These are phyloP conservation scores for Malassezia psittaci DNA, from an alignment of 1,284 basidiomycete species.

Conservation along the genomic window DNA sequence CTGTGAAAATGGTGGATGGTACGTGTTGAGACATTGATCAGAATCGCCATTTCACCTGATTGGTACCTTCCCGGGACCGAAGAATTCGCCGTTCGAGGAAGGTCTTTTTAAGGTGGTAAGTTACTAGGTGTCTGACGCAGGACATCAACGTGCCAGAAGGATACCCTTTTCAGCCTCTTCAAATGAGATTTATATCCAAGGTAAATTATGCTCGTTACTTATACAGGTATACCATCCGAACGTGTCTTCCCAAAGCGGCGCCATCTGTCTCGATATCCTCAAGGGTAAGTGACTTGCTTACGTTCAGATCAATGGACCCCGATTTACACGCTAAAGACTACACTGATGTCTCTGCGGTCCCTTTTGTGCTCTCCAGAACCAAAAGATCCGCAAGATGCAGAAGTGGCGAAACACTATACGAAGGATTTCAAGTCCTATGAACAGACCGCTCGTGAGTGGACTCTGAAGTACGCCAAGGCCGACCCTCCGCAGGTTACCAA, in stretches of 20 bases:
- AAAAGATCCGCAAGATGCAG: conserved; percentile 93
- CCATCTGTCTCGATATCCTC: conserved; percentile 72
- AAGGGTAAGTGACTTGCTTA: conserved; percentile 64
- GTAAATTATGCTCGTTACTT: conserved; percentile 49
- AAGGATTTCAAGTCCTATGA: conserved; percentile 78
- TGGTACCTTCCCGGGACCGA: conserved; percentile 33
- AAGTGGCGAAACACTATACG: conserved; percentile 83
- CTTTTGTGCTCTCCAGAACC: conserved; percentile 93
- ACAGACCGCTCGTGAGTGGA: conserved; percentile 84
- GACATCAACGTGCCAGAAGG: conserved; percentile 84
- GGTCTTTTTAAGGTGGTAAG: conserved; percentile 83
- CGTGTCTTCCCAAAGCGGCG: conserved; percentile 82
- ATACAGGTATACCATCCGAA: conserved; percentile 82
- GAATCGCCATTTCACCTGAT: conserved; percentile 28
- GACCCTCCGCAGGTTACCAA: conserved; percentile 3
- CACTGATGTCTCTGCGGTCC: conserved; percentile 87
- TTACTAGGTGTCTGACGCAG: conserved; percentile 50
- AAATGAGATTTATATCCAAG: conserved; percentile 63
- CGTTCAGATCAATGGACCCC: conserved; percentile 24
- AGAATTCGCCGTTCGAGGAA: conserved; percentile 82
- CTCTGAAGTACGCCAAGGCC: conserved; percentile 38
- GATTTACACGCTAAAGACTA: conserved; percentile 79
- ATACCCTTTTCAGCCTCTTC: conserved; percentile 93
- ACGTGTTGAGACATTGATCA: conserved; percentile 3
- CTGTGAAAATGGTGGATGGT: conserved; percentile 68